Evolutionary conservation across 352 stramenopile species (phyloP).

Genomic region (Phytophthora pisi): DNA sequence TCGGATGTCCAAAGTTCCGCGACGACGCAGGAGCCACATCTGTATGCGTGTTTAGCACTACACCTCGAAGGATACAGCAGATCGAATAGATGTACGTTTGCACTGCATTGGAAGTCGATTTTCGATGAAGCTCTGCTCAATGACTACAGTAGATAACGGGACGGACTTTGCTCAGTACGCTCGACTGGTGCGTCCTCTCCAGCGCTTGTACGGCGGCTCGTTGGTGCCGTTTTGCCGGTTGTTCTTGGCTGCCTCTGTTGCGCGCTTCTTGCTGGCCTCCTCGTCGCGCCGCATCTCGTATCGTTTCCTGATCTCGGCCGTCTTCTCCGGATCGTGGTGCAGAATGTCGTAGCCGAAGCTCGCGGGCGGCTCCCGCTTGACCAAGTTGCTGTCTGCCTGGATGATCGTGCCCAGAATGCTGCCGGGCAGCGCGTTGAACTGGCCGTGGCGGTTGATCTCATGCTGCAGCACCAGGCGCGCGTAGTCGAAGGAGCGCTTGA

Average conservation of each 20-base stretch:
- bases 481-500: conserved; percentile 93
- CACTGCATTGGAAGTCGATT: conserved; percentile 3
- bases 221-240: conserved; percentile 34
- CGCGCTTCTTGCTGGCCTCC: conserved; percentile 58
- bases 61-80: neutral
- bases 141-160: conserved; percentile 16
- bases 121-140: conserved; percentile 25
- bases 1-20: neutral
- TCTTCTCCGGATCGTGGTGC: conserved; percentile 75
- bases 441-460: conserved; percentile 72
- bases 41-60: neutral
- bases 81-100: conserved; percentile 2
- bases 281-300: conserved; percentile 72
- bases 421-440: conserved; percentile 64
- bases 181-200: conserved; percentile 51
- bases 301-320: conserved; percentile 56
- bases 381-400: conserved; percentile 67
- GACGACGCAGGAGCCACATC: neutral
- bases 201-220: conserved; percentile 65
- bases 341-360: conserved; percentile 76
- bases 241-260: conserved; percentile 28
- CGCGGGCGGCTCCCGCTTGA: conserved; percentile 55
- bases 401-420: conserved; percentile 83
- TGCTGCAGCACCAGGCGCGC: conserved; percentile 73
- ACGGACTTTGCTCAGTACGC: conserved; percentile 32